These are phyloP conservation scores for Boletus rubescentipes DNA, from an alignment of 768 basidiomycete species.

Conservation along the genomic window DNA sequence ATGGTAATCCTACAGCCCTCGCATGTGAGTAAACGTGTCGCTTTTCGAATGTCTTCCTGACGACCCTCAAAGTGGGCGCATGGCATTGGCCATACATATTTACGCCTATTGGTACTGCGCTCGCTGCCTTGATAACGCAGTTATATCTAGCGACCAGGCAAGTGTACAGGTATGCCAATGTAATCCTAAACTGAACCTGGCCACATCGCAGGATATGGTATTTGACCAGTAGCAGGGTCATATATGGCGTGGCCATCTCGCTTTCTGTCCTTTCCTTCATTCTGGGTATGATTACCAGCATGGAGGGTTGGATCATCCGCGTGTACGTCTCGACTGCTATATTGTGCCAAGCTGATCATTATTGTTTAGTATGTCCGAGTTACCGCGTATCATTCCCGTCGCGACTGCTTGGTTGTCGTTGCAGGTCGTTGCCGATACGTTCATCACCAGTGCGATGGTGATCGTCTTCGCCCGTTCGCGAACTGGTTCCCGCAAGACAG, in stretches of 20 bases:
- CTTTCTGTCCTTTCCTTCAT: conserved; percentile 41
- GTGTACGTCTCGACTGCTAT: conserved; percentile 30
- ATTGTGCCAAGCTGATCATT: not conserved
- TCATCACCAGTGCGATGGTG: conserved; percentile 20
- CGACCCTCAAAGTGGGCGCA: conserved; percentile 32
- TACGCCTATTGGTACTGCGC: conserved; percentile 45
- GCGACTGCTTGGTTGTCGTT: conserved; percentile 48
- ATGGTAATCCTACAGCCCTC: conserved; percentile 14
- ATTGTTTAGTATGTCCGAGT: conserved; percentile 37
- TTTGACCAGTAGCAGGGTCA: conserved; percentile 12
- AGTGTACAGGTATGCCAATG: conserved; percentile 1
- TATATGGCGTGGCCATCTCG: conserved; percentile 36
- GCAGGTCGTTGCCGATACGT: conserved; percentile 43
- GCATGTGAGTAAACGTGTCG: not conserved
- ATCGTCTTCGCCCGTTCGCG: not conserved
- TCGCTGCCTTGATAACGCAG: conserved; percentile 51
- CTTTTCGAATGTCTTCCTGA: not conserved
- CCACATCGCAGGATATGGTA: conserved; percentile 14
- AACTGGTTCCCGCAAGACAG: not conserved
- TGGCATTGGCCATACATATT: conserved; percentile 47
- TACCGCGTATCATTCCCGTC: conserved; percentile 39
- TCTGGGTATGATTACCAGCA: conserved; percentile 44
- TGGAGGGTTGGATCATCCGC: conserved; percentile 42
- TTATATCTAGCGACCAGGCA: conserved; percentile 47
- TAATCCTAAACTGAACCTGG: not conserved